Base-by-base conservation (phyloP, 2,329 filamentous ascomycete genomes). In the Aspergillus pseudotamarii region DNA sequence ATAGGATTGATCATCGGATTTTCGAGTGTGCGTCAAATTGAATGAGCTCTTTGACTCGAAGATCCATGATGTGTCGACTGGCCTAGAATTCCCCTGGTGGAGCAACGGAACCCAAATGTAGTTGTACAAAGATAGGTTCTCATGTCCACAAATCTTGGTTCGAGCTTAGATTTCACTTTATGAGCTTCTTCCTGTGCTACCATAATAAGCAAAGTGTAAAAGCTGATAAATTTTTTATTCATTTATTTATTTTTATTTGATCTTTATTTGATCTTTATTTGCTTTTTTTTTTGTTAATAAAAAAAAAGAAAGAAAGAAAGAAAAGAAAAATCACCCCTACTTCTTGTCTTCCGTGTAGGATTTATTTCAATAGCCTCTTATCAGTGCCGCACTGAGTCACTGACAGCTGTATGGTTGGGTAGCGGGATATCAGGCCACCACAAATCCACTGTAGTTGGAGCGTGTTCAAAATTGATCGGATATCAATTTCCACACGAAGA, bases 11-110 rank as follows among this genome's bases (percentile, higher is more conserved):
- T 55, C 32, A 55, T 55, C 38, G 12, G 32, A 34, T 38, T 21
- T 10, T 38, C 12, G n/a, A 55, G 32, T 26, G 21, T 36, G 11
- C 14, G 51, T 43, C 56, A 48, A 26, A 16, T 6, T 12, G 28
- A 38, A 55, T 30, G 21, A 55, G 21, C 51, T 55, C 51, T 55
- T 55, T 55, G 21, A 38, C 19, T 30, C 3, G 16, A 38, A 43
- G 26, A 45, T 57, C 43, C 36, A 57, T 57, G 55, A 57, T 45
- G 21, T 48, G 21, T 58, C 45, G 56, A 58, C 56, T 32, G 56
- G 28, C 26, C 41, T 58, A 55, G 56, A 58, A 46, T 48, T 21
- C 26, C 30, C 26, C 34, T 23, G 19, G 56, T 58, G 56, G 56
- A 58, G 56, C 43, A 21, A 21, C 5, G 26, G 14, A 38, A 28